Base-by-base conservation (phyloP, 768 basidiomycete species). In the Mycena floridula region DNA sequence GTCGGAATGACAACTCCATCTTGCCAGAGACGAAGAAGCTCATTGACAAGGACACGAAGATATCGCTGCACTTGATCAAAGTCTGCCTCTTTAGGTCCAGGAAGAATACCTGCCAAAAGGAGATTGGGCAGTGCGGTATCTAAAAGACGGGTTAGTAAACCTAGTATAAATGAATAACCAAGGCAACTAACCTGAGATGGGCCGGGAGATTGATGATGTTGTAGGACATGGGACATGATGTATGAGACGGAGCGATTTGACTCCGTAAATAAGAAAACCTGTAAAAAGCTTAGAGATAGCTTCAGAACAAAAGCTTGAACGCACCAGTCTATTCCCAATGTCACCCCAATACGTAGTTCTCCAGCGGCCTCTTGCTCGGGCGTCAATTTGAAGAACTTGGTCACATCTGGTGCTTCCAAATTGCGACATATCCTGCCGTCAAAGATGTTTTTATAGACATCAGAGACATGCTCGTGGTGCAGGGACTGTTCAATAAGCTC, bases 201-300 rank as follows among this genome's bases (percentile, higher is more conserved):
- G 52, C 47, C 0, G 55, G 58, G 0, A 67, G 51, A 37, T 67
- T 66, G 23, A 57, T 50, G 7, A 68, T 50, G 15, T 50, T 61
- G 26, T 61, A 63, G 0, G 63, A 69, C 35, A 62, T 62, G 0
- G 64, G 63, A 27, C 59, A 55, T 7, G 60, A 67, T 0, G 63
- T 53, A 40, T 69, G 63, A 0, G 64, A 67, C 2, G 65, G 61
- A 1, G 62, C 52, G 36, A 66, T 64, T 5, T 58, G 57, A 43
- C 63, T 63, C 1, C 54, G 55, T 0, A 66, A 48, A 38, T 68
- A 65, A 0, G 62, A 67, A 43, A 68, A 65, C 65, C 66, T 66
- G 28, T 9, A 45, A 20, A 46, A 21, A n/a, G 25, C 8, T 30
- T 18, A 28, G 36, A 16, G 16, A 22, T 0, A 16, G 41, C 11